Percentiles rank a stretch among this genome's conserved stretches.
These are phyloP conservation scores for Pichia sp. DNA, from an alignment of 1,139 yeast species.

Conservation along the genomic window DNA sequence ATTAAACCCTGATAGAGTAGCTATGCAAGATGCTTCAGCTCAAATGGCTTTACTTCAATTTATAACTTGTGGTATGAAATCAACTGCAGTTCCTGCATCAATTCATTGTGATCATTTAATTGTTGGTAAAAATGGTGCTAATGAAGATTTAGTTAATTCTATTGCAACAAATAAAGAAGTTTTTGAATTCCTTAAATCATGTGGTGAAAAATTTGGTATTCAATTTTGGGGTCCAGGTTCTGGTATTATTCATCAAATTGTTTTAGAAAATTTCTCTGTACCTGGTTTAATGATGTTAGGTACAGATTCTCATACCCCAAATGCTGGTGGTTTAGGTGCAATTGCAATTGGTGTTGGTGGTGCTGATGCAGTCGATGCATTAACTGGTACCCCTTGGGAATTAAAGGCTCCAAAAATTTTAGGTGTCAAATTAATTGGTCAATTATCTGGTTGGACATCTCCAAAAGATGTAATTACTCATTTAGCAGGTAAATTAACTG, in stretches of 20 bases:
- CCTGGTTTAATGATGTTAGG: constrained; percentile 97
- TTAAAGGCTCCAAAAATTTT: constrained; percentile 89
- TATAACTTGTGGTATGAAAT: constrained; percentile 87
- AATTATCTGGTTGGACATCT: constrained; percentile 83
- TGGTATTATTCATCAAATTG: constrained; percentile 96
- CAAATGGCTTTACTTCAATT: constrained; percentile 96
- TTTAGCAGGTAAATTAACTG: constrained; percentile 84
- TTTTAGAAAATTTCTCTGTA: constrained; percentile 86
- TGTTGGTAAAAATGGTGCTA: constrained; percentile 92
- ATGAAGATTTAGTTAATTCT: constrained; percentile 63
- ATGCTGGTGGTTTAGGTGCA: constrained; percentile 96
- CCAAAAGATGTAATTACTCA: constrained; percentile 94
- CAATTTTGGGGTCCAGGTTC: constrained; percentile 99
- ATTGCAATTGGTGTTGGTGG: constrained; percentile 99
- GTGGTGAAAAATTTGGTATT: constrained; percentile 89
- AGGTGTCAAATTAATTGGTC: constrained; percentile 88
- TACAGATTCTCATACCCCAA: constrained; percentile 95
- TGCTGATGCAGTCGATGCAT: constrained; percentile 96
- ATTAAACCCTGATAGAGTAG: constrained; percentile 94
- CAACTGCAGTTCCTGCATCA: constrained; percentile 87
- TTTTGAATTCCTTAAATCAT: constrained; percentile 82
- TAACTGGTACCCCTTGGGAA: constrained; percentile 99
- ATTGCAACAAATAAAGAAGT: constrained; percentile 87
- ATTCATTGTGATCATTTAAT: constrained; percentile 97
- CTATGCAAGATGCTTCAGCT: constrained; percentile 99